phyloP scores from a whole-genome alignment of 1,284 basidiomycete genomes.

The Apiotrichum sp. region DNA sequence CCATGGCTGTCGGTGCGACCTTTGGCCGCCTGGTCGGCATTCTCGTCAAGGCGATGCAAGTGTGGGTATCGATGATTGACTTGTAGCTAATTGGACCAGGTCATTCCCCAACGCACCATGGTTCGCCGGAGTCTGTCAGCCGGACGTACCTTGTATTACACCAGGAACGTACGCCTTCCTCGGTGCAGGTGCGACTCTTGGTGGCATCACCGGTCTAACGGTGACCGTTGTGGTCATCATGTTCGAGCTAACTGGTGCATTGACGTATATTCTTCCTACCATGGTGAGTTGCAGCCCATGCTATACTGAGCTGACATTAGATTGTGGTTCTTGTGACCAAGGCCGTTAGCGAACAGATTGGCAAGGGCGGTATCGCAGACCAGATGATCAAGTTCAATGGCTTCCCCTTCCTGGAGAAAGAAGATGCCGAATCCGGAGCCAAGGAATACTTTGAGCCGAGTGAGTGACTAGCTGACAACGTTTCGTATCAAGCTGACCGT shows the following conservation, averaged over 20 bases:
- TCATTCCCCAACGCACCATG: conserved; percentile 75
- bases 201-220: conserved; percentile 93
- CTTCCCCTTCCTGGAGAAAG: conserved; percentile 81
- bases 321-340: conserved; percentile 95
- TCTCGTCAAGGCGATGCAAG: conserved; percentile 84
- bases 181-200: conserved; percentile 88
- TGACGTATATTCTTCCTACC: conserved; percentile 95
- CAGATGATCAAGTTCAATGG: conserved; percentile 97
- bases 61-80: conserved; percentile 50
- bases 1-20: conserved; percentile 93
- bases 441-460: conserved; percentile 84
- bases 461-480: conserved; percentile 35
- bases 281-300: conserved; percentile 84
- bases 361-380: conserved; percentile 89
- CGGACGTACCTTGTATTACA: conserved; percentile 92
- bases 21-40: conserved; percentile 96
- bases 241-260: conserved; percentile 98
- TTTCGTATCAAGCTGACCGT: conserved; percentile 10
- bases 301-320: conserved; percentile 75
- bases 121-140: conserved; percentile 75
- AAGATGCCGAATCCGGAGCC: conserved; percentile 86
- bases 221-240: conserved; percentile 99
- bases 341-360: conserved; percentile 92
- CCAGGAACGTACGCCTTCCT: conserved; percentile 96
- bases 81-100: conserved; percentile 47